Evolutionary conservation across 2,329 filamentous ascomycete genomes (phyloP), one percentile per base, ranked within the genome.

Genomic region (Fusarium setosum): DNA sequence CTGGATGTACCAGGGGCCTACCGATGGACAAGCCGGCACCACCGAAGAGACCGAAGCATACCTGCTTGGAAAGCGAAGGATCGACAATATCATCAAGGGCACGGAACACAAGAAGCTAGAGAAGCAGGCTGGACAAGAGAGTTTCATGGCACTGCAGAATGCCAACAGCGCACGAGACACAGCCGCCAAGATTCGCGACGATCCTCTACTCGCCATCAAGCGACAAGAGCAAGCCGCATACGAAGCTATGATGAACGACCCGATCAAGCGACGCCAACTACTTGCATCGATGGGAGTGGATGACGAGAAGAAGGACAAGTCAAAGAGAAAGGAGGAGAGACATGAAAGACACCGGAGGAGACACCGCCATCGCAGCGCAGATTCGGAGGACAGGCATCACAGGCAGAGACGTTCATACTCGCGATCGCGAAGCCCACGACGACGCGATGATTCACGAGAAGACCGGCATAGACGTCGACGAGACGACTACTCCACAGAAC

Each of bases 1-100:
- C 73, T 99, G 96, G 93, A 97, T 99, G 93, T 99, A 99, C 79
- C 89, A 91, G 71, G 95, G 95, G 2, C 94, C 96, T 8, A 91
- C 90, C 48, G 84, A 87, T 72, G 92, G 93, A 32, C 90, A 92
- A 73, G 83, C 84, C n/a, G 91, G 91, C 26, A 92, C 88, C 35
- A 88, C 86, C 5, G 95, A 97, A 77, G 96, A 98, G 79, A 94
- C 93, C 81, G 96, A 99, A 75, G 93, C 92, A 5, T 99, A 97
- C 76, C 80, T 99, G 2, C 84, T 99, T 13, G 96, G 96, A 51
- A 98, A 97, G 83, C 86, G 96, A 59, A 87, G 94, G 59, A 95
- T 99, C 75, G 95, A 98, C 81, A 89, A 90, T 12, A 76, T 88
- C 31, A 84, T 99, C 54, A 88, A 96, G 76, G 92, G 92, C 47